phyloP scores from a whole-genome alignment of 2,329 filamentous ascomycete genomes.

The Fusarium mexicanum region DNA sequence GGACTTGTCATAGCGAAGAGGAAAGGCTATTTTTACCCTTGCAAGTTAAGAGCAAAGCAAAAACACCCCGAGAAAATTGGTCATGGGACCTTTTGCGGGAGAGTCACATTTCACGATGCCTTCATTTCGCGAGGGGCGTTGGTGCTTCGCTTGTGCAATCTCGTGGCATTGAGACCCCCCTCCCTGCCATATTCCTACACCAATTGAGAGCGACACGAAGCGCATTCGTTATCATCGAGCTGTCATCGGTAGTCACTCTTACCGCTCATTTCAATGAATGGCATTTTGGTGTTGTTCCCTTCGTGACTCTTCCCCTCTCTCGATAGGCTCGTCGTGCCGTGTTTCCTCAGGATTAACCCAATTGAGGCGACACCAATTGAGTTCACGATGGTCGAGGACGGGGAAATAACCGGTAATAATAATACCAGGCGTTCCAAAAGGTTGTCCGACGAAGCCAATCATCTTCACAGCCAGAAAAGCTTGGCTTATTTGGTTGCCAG shows the following conservation, averaged over 20 bases:
- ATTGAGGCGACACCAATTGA: background rate
- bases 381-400: background rate
- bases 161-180: background rate
- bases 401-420: constrained; percentile 10
- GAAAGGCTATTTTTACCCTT: background rate
- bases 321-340: background rate
- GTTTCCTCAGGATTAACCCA: background rate
- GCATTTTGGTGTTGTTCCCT: background rate
- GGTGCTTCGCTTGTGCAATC: background rate
- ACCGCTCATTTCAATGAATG: background rate
- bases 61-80: constrained; percentile 14
- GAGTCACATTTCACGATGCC: constrained; percentile 28
- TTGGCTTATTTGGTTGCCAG: background rate
- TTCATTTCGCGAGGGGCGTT: constrained; percentile 2
- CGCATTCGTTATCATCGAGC: background rate
- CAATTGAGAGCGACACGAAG: background rate
- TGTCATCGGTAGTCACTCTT: background rate
- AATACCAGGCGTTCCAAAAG: background rate
- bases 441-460: background rate
- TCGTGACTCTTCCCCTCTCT: background rate
- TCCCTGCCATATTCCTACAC: background rate
- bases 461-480: background rate
- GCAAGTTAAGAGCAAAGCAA: background rate
- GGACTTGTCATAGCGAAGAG: background rate
- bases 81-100: constrained; percentile 28